Base-by-base conservation (phyloP, 345 rosid species). In the Carallia brachiata region DNA sequence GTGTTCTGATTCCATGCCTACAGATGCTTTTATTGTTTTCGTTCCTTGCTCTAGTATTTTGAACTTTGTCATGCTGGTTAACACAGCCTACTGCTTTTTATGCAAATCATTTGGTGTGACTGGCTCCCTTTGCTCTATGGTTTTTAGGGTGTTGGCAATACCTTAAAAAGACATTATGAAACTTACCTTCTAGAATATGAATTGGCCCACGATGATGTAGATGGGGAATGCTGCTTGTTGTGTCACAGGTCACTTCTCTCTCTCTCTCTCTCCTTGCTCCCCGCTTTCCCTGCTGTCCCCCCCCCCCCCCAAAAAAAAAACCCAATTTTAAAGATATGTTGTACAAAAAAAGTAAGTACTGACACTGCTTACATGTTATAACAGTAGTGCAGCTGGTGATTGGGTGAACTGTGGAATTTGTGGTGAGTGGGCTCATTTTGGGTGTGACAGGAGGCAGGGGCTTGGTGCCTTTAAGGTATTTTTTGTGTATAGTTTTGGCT, bases 401-500 rank as follows among this genome's bases (percentile, higher is more conserved):
- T 92, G 99, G 99, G 99, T 95, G 64, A 95, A 95, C 77, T 95
- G 99, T 72, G 97, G 98, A 75, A 87, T 90, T 58, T 95, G 99
- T 37, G 99, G 96, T 12, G 99, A 95, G 75, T 92, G 99, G 99
- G 99, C 99, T 17, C 99, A 95, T 80, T 95, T 95, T 68, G 98
- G 99, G 74, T 92, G 99, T 82, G 99, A 95, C 72, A 79, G 96
- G 82, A 89, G 98, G 75, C 97, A 91, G 61, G 98, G 99, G 30
- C 99, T 92, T 10, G 99, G 98, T 52, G 98, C 99, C 78, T 95
- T 95, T 58, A 95, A 95, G 94, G 99, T 92, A 79, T 13, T 52
- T 36, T 61, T 67, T 31, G 13, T 19, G 60, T 63, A 16, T 0
- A n/a, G 7, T 70, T 32, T 69, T 23, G 39, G 16, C 37, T 67